These are phyloP conservation scores for Yamadazyma laniorum DNA, from an alignment of 805 yeast species.

Conservation along the genomic window DNA sequence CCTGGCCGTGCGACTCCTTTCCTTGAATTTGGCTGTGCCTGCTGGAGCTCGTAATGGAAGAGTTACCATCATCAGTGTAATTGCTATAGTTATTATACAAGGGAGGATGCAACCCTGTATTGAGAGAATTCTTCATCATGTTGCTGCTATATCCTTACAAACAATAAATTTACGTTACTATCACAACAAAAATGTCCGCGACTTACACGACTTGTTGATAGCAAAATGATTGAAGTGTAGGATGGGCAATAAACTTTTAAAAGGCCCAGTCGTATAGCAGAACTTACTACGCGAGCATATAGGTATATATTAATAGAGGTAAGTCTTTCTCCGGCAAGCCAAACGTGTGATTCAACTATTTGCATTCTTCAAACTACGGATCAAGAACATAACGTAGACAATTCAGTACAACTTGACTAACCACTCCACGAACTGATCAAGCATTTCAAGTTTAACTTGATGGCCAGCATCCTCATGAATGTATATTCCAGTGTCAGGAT, in stretches of 20 bases:
- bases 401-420: conserved; percentile 16
- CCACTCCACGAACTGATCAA: conserved; percentile 32
- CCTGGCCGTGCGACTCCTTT: conserved; percentile 21
- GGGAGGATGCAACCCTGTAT: conserved; percentile 13
- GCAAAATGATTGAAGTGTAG: too few species aligned
- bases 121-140: conserved; percentile 17
- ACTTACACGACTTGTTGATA: too few species aligned
- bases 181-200: too few species aligned
- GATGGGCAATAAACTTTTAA: too few species aligned
- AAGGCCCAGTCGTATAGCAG: too few species aligned
- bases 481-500: conserved; percentile 22
- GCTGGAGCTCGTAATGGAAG: conserved; percentile 16
- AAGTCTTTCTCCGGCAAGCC: too few species aligned
- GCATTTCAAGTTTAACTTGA: conserved; percentile 34
- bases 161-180: too few species aligned
- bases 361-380: too few species aligned
- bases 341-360: too few species aligned
- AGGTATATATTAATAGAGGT: too few species aligned
- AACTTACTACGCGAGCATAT: too few species aligned
- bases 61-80: conserved; percentile 16
- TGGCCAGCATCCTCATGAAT: conserved; percentile 34
- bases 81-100: conserved; percentile 10
- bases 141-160: neutral
- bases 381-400: too few species aligned
- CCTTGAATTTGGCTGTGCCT: conserved; percentile 9